Evolutionary conservation across 2,329 filamentous ascomycete species (phyloP), one percentile per base, ranked within the genome.

Genomic region (Albifimbria verrucaria): DNA sequence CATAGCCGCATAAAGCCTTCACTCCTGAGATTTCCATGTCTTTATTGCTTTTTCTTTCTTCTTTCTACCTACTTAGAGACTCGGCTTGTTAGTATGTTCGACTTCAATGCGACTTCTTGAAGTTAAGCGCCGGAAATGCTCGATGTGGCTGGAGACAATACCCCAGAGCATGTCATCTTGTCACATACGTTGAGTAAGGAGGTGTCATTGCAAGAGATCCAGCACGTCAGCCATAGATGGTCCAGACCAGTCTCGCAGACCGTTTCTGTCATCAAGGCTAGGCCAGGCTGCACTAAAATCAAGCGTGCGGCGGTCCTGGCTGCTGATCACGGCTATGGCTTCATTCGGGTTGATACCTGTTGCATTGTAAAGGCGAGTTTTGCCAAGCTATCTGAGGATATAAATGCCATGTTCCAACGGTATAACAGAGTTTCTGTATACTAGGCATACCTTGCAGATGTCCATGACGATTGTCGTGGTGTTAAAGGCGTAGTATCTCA

Each of bases 341-440:
- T 51, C 1, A 49, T 21, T 2, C 51, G 52, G 49, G 17, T 54
- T 0, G 52, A 54, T 25, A 54, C 52, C 4, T 54, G 52, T 6
- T 52, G 52, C 20, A 52, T 54, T 2, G 25, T 47, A 20, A 51
- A 46, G 15, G 5, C 2, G 3, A 51, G 48, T 15, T 45, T 36
- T 7, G 18, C 48, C 9, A 48, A 53, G 21, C 7, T 53, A 2
- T 36, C 28, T n/a, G 28, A 36, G 28, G 28, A 9, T n/a, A 36
- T 36, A 9, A 36, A 36, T n/a, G 9, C 28, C 28, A 36, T 36
- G 28, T 36, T 10, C 28, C 28, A 36, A 36, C 18, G 39, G 39
- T 43, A 43, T 18, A 43, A 43, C 7, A 43, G 18, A n/a, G 39
- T n/a, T 9, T 7, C 39, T n/a, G 18, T 10, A 43, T 43, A n/a